phyloP scores from a whole-genome alignment of 129 eudicot species.

The Arctium minus region DNA sequence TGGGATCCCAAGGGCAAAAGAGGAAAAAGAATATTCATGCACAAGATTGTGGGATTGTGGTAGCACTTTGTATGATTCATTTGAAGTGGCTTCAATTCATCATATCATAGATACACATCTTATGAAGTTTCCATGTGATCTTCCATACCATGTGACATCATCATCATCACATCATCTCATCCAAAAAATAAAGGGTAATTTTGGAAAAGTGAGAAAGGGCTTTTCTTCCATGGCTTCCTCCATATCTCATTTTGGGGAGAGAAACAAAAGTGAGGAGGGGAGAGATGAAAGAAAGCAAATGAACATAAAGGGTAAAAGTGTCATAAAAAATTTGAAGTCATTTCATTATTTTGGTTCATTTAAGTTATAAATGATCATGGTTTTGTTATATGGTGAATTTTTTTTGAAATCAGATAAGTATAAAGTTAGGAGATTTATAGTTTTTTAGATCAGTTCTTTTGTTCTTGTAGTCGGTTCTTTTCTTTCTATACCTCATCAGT shows the following conservation, averaged over 20 bases:
- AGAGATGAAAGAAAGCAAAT: neutral
- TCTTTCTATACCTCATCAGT: neutral
- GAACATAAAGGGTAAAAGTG: neutral
- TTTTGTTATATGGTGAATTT: neutral
- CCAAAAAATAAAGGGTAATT: neutral
- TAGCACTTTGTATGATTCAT: slow-evolving; percentile 30
- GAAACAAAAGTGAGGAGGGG: neutral
- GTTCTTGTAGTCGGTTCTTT: no score
- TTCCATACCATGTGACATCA: slow-evolving; percentile 2
- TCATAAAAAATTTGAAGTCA: neutral
- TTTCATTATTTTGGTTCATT: neutral
- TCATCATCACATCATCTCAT: slow-evolving; percentile 5
- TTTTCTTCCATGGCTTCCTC: slow-evolving; percentile 15
- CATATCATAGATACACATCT: slow-evolving; percentile 19
- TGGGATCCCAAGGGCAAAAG: slow-evolving; percentile 11
- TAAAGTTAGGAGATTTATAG: neutral
- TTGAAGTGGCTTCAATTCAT: slow-evolving; percentile 28
- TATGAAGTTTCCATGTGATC: slow-evolving; percentile 24
- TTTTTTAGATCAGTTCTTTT: neutral
- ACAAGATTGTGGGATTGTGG: slow-evolving; percentile 26
- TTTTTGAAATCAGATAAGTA: neutral
- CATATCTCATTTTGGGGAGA: neutral
- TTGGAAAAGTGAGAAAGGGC: neutral
- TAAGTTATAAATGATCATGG: neutral
- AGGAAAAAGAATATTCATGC: slow-evolving; percentile 14